Conservation (phyloP, 495 filamentous ascomycete species). For the Tuber brumale region DNA sequence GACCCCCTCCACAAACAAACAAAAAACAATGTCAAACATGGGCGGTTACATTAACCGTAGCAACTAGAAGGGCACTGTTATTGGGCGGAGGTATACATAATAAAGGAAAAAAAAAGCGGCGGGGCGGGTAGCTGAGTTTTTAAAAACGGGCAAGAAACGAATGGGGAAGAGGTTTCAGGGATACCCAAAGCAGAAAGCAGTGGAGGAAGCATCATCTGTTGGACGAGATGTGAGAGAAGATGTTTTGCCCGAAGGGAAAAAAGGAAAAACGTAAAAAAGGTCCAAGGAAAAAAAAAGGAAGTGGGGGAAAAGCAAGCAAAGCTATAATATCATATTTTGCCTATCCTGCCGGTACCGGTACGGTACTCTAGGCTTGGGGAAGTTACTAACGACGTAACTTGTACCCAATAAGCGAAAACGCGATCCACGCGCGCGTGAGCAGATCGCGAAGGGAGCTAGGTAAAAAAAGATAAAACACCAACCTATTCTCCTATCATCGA, state of each 20-base stretch:
- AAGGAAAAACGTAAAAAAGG: constrained; percentile 27
- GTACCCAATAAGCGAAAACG: constrained; percentile 37
- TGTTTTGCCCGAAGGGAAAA: neutral
- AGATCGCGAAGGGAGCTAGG: constrained; percentile 32
- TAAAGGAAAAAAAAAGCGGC: neutral
- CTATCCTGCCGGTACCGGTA: neutral
- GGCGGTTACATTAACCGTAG: constrained; percentile 23
- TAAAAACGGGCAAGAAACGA: neutral
- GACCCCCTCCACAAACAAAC: constrained; percentile 1
- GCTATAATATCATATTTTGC: neutral
- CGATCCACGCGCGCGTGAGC: constrained; percentile 39
- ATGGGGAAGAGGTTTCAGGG: neutral
- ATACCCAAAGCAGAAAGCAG: neutral
- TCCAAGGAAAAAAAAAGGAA: neutral
- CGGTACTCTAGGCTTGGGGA: neutral
- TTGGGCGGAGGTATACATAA: neutral
- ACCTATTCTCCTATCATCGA: constrained; percentile 29
- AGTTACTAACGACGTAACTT: neutral
- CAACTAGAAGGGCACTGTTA: constrained; percentile 7
- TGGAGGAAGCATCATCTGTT: neutral
- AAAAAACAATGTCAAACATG: constrained; percentile 37
- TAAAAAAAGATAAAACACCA: constrained; percentile 38
- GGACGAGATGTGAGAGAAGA: neutral
- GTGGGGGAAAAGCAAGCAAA: constrained; percentile 18
- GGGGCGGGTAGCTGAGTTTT: constrained; percentile 3